A percentile compares a stretch with the other conserved stretches of the same genome.
These are phyloP conservation scores for Nakazawaea anatomiae DNA, from an alignment of 805 yeast genomes.

Conservation along the genomic window DNA sequence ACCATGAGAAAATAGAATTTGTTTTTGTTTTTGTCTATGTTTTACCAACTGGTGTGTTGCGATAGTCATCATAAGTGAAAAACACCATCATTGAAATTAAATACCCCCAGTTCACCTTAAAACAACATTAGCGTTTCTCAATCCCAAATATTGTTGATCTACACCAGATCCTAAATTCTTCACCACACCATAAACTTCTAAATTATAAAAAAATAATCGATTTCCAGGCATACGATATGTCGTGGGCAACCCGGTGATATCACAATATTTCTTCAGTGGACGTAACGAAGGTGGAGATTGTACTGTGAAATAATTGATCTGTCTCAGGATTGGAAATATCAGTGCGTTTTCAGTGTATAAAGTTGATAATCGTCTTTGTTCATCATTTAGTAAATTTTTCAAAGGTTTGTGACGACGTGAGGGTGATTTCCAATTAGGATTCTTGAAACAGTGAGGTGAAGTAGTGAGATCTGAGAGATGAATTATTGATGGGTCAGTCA, in stretches of 20 bases:
- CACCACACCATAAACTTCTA: slow-evolving; percentile 75
- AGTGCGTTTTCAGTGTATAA: slow-evolving; percentile 18
- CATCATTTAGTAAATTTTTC: slow-evolving; percentile 72
- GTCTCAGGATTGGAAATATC: slow-evolving; percentile 17
- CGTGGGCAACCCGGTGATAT: slow-evolving; percentile 84
- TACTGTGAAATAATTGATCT: slow-evolving; percentile 64
- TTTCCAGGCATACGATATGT: slow-evolving; percentile 69
- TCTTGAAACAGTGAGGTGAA: slow-evolving; percentile 52
- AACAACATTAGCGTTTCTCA: slow-evolving; percentile 85
- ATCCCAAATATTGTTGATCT: slow-evolving; percentile 85
- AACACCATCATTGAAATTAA: no score
- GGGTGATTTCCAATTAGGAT: slow-evolving; percentile 42
- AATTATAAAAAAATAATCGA: slow-evolving; percentile 72
- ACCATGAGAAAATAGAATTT: no score
- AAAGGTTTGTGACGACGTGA: slow-evolving; percentile 65
- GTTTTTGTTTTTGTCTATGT: no score
- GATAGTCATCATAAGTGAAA: no score
- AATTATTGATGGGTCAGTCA: background rate
- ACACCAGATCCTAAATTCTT: slow-evolving; percentile 82
- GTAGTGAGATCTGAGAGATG: slow-evolving; percentile 33
- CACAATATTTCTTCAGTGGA: slow-evolving; percentile 85
- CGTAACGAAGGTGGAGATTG: slow-evolving; percentile 83
- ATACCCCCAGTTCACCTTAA: slow-evolving; percentile 22
- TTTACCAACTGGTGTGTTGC: no score
- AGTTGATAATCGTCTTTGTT: slow-evolving; percentile 54